Conservation (phyloP, 2,329 filamentous ascomycete species). For the Fusarium falciforme region DNA sequence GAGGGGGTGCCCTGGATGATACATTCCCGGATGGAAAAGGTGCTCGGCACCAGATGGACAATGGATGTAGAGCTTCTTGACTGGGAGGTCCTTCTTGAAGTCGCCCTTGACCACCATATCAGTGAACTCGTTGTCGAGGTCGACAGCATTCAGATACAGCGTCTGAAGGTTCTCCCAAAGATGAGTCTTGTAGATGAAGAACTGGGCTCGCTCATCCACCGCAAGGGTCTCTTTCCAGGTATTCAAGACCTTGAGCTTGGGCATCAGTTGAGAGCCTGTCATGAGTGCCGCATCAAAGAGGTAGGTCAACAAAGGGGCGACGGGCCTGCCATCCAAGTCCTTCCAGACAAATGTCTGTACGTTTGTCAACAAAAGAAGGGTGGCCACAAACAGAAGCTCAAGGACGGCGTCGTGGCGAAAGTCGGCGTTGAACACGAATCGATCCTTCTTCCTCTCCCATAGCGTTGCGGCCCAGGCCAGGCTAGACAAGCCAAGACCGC, state of each 20-base stretch:
- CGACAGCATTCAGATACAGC: conserved; percentile 17
- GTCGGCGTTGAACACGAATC: conserved; percentile 29
- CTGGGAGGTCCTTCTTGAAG: conserved; percentile 15
- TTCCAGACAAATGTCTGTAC: conserved; percentile 24
- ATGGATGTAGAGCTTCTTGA: conserved; percentile 13
- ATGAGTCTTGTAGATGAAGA: conserved; percentile 20
- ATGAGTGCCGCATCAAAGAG: neutral
- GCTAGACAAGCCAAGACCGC: conserved; percentile 5
- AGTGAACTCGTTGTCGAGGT: conserved; percentile 23
- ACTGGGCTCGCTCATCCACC: conserved; percentile 14
- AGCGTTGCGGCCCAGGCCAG: conserved; percentile 22
- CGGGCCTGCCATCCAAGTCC: conserved; percentile 25
- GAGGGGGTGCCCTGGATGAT: neutral
- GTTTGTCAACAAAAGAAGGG: conserved; percentile 20
- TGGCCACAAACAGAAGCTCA: conserved; percentile 25
- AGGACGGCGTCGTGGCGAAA: conserved; percentile 30
- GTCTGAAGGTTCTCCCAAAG: conserved; percentile 22
- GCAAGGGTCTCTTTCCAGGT: conserved; percentile 14
- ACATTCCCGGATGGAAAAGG: neutral
- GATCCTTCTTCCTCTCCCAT: conserved; percentile 11
- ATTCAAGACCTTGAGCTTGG: conserved; percentile 5
- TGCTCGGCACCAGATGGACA: conserved; percentile 14
- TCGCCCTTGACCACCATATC: conserved; percentile 9
- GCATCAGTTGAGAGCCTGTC: conserved; percentile 14
- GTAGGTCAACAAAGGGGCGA: conserved; percentile 1